Evolutionary conservation across 176 grass and related monocot species (phyloP).

Genomic region (Carex pumila): DNA sequence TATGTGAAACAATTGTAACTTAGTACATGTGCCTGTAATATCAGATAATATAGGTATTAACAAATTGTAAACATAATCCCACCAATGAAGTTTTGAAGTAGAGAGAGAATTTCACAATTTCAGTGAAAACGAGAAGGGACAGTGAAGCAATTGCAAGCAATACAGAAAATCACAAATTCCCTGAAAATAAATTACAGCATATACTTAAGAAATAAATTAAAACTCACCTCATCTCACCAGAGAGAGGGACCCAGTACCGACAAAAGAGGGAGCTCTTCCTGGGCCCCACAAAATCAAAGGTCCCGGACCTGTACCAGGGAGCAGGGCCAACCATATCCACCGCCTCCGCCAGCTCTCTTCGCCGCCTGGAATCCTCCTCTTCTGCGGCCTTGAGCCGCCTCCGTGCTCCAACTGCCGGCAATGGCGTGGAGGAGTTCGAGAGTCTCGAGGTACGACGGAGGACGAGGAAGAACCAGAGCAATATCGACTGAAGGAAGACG

Average conservation of each 20-base stretch:
- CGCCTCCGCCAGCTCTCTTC: slow-evolving; percentile 19
- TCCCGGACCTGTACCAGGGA: slow-evolving; percentile 20
- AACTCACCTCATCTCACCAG: slow-evolving; percentile 54
- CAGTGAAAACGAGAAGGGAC: not conserved
- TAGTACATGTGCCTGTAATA: no score
- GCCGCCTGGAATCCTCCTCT: slow-evolving; percentile 42
- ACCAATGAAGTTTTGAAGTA: not conserved
- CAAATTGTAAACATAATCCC: not conserved
- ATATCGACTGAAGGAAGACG: slow-evolving; percentile 59
- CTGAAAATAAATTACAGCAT: not conserved
- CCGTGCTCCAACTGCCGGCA: not conserved
- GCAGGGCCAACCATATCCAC: slow-evolving; percentile 35
- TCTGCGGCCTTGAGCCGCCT: slow-evolving; percentile 10
- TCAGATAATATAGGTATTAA: no score
- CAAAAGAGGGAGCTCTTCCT: slow-evolving; percentile 83
- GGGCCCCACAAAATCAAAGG: slow-evolving; percentile 49
- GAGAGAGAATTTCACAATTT: not conserved
- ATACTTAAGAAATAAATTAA: not conserved
- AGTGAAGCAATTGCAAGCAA: not conserved
- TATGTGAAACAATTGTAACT: no score
- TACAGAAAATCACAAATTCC: not conserved
- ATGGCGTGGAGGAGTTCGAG: not conserved
- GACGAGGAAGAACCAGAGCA: slow-evolving; percentile 74
- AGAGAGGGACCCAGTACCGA: slow-evolving; percentile 53
- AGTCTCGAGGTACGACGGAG: slow-evolving; percentile 19